phyloP scores from a whole-genome alignment of 2,329 filamentous ascomycete species.

The Venturia asperata region DNA sequence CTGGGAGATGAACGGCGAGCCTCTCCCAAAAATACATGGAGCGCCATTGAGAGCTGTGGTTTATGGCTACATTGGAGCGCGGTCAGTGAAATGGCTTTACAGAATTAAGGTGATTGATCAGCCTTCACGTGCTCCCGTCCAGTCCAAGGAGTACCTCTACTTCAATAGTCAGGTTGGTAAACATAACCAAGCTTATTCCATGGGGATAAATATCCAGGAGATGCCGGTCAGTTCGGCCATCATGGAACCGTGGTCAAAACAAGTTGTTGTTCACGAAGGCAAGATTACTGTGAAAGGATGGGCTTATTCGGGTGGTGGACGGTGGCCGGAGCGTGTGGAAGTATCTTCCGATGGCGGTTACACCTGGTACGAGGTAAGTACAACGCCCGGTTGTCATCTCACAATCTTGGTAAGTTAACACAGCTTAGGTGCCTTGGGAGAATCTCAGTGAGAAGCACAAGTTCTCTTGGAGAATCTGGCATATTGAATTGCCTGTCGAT shows the following conservation, averaged over 20 bases:
- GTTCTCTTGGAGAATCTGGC: conserved; percentile 59
- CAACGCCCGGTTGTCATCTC: neutral
- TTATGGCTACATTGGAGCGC: conserved; percentile 59
- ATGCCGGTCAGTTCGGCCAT: conserved; percentile 64
- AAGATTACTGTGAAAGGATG: conserved; percentile 47
- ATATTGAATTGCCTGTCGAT: conserved; percentile 53
- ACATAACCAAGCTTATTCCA: conserved; percentile 53
- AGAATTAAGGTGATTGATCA: conserved; percentile 53
- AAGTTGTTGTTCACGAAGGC: conserved; percentile 55
- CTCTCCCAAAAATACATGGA: conserved; percentile 58
- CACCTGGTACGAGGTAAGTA: conserved; percentile 50
- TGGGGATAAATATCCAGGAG: conserved; percentile 61
- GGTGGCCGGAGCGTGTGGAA: conserved; percentile 54
- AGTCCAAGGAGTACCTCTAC: conserved; percentile 60
- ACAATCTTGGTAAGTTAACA: neutral
- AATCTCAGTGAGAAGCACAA: conserved; percentile 56
- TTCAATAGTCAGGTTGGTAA: conserved; percentile 63
- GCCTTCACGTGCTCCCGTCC: conserved; percentile 53
- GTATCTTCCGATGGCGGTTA: conserved; percentile 56
- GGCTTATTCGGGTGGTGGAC: conserved; percentile 39
- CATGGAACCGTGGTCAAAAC: conserved; percentile 55
- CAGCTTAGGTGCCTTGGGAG: conserved; percentile 44
- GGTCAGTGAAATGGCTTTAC: conserved; percentile 57
- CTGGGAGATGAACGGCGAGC: conserved; percentile 65
- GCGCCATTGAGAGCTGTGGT: conserved; percentile 57